Conservation (phyloP, 768 basidiomycete genomes). For the Tubosaeta sp. region DNA sequence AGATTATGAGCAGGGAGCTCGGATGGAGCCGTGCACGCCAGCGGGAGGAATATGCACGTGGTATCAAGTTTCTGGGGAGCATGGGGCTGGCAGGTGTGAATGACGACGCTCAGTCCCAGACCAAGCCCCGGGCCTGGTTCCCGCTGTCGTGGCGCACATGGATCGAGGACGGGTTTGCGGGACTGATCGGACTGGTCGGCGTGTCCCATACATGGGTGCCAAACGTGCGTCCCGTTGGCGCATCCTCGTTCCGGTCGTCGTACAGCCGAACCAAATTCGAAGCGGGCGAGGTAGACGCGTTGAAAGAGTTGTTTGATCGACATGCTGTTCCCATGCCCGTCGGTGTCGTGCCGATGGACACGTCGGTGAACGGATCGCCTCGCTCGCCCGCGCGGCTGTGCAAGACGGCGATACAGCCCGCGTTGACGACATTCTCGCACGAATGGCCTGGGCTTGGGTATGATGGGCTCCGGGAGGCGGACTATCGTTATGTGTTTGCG, state of each 20-base stretch:
- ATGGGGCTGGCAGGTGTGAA: conserved; percentile 78
- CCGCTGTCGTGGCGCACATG: conserved; percentile 9
- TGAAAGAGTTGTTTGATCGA: conserved; percentile 35
- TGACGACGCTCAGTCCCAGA: conserved; percentile 12
- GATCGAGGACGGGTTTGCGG: conserved; percentile 13
- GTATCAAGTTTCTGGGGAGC: conserved; percentile 65
- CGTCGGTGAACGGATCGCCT: not conserved
- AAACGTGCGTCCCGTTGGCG: not conserved
- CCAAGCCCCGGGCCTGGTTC: not conserved
- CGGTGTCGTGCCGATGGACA: not conserved
- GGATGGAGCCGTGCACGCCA: conserved; percentile 65
- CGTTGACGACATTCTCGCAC: conserved; percentile 41
- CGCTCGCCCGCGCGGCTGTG: conserved; percentile 29
- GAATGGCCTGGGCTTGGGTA: conserved; percentile 43
- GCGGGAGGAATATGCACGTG: conserved; percentile 51
- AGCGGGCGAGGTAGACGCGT: conserved; percentile 43
- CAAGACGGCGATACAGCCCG: conserved; percentile 37
- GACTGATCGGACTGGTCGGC: conserved; percentile 21
- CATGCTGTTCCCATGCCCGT: not conserved
- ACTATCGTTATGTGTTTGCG: conserved; percentile 70
- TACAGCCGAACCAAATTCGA: conserved; percentile 54
- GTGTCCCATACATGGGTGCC: not conserved
- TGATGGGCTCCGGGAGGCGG: conserved; percentile 54
- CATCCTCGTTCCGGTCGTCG: conserved; percentile 18
- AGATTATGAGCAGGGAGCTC: conserved; percentile 86